Evolutionary conservation across 208 protist species (phyloP).

Genomic region (Trypanosoma rangeli): DNA sequence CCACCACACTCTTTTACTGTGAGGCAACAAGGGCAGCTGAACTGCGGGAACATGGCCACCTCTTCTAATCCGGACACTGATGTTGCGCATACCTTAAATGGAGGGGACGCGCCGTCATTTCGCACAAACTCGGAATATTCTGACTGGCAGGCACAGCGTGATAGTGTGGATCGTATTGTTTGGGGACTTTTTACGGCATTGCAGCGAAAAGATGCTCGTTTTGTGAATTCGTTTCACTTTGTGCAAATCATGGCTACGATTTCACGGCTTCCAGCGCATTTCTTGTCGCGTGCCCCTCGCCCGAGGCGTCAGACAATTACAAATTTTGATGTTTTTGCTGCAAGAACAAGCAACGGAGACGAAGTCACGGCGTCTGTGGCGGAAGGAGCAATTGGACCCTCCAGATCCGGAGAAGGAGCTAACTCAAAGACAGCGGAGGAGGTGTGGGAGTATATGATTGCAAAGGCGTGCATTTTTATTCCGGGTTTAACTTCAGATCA

Average conservation of each 20-base stretch:
- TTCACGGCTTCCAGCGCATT: constrained; percentile 49
- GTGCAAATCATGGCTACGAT: constrained; percentile 65
- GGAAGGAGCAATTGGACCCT: neutral
- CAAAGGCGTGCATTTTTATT: constrained; percentile 82
- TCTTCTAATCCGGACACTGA: neutral
- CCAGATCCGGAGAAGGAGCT: constrained; percentile 9
- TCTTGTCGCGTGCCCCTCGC: constrained; percentile 34
- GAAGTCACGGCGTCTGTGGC: neutral
- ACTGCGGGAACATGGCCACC: neutral
- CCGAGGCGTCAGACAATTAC: constrained; percentile 6
- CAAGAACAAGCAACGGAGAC: neutral
- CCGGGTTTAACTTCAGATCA: constrained; percentile 43
- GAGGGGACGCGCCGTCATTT: neutral
- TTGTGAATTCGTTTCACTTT: constrained; percentile 79
- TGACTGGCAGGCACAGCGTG: constrained; percentile 35
- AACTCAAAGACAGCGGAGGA: constrained; percentile 35
- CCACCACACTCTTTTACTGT: neutral
- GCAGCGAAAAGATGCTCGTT: constrained; percentile 42
- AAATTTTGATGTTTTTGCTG: constrained; percentile 3
- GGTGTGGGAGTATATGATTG: constrained; percentile 73
- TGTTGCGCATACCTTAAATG: neutral
- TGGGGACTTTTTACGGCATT: constrained; percentile 55
- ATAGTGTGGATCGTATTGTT: constrained; percentile 43
- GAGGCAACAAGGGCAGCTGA: neutral
- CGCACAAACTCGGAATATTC: neutral